Evolutionary conservation across 495 filamentous ascomycete genomes (phyloP), one percentile per base, ranked within the genome.

Genomic region (Emericellopsis terricola): DNA sequence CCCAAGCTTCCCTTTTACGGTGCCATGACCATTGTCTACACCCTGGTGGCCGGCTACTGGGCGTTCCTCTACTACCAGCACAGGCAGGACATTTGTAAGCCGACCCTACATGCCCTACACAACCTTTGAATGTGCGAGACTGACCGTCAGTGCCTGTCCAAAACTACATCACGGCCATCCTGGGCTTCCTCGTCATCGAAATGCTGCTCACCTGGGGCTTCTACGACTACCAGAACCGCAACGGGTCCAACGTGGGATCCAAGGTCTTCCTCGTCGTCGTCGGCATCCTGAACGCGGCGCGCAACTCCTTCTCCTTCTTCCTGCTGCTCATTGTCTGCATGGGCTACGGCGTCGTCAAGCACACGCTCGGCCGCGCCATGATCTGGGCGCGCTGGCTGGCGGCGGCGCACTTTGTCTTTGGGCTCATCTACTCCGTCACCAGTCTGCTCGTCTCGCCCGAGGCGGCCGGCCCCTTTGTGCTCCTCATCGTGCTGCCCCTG

Each of bases 261-360:
- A 89, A 89, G 51, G 78, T 73, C 11, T 60, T 94, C 27, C 79
- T 99, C 64, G 66, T 94, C 13, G 56, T 94, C 21, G 91, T 94
- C 7, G 81, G 84, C 35, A 63, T 96, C 29, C 68, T 99, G 15
- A 94, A 93, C 52, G 89, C 89, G 4, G 82, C 70, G 28, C 72
- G 89, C 37, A 99, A 96, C 50, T 91, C 86, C 1, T 94, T 99
- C 53, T 94, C 86, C 15, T 99, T 99, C 65, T 96, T 99, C 64
- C 69, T 99, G 19, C 76, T 99, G 1, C 75, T 99, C 18, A 99
- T 99, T 38, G 89, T 96, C 16, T 99, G 89, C 54, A 96, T 99
- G 89, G 89, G 89, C 30, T 99, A 99, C 43, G 89, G 89, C 46
- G 89, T 99, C 15, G 89, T 96, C 39, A 94, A 94, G 53, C 87